Conservation (phyloP, 2,329 filamentous ascomycete genomes). For the Scopulariopsis brevicaulis region DNA sequence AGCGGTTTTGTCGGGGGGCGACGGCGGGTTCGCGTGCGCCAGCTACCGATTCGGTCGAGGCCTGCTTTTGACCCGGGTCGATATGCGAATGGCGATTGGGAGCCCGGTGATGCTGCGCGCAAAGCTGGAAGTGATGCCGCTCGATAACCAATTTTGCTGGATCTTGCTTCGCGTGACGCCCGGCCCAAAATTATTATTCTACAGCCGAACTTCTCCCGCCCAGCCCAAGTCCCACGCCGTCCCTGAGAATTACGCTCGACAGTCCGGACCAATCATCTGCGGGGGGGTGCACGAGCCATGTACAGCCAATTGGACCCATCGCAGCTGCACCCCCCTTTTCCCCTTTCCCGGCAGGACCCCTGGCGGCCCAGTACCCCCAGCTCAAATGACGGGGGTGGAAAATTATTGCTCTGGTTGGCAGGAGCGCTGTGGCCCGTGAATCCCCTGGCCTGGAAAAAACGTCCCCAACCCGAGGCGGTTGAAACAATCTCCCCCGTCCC, state of each 20-base stretch:
- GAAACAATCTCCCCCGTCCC: constrained; percentile 4
- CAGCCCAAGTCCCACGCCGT: neutral
- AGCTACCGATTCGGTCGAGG: neutral
- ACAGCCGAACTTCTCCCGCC: constrained; percentile 5
- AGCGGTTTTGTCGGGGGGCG: neutral
- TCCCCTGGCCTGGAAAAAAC: constrained; percentile 3
- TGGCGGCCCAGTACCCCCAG: constrained; percentile 1
- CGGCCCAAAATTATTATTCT: constrained; percentile 3
- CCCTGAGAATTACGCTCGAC: neutral
- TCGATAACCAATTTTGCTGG: neutral
- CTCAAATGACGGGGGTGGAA: constrained; percentile 4
- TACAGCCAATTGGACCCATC: constrained; percentile 7
- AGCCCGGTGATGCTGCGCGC: neutral
- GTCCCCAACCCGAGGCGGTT: constrained; percentile 1
- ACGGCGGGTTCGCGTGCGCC: neutral
- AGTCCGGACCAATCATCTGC: constrained; percentile 9
- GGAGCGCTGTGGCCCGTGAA: constrained; percentile 1
- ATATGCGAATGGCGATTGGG: neutral
- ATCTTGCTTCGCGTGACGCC: neutral
- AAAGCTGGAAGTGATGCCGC: neutral
- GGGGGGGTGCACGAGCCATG: constrained; percentile 4
- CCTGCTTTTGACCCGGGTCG: neutral
- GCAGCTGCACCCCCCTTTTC: constrained; percentile 22
- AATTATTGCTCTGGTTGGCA: constrained; percentile 6
- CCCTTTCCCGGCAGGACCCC: constrained; percentile 20